Conservation (phyloP, 805 yeast genomes). For the Lipomyces yamanashiensis region DNA sequence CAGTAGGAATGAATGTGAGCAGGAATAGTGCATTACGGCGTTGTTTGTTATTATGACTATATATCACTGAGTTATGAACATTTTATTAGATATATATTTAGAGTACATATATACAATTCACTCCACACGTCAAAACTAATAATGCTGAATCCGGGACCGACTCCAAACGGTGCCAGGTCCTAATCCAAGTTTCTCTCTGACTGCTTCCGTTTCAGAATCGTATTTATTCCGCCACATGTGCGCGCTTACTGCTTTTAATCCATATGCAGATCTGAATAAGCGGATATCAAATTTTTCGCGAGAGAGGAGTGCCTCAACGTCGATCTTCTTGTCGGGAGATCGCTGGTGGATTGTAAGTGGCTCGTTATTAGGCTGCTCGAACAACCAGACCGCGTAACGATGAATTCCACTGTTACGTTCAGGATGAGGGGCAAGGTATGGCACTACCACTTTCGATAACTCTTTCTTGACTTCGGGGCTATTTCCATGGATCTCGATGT, state of each 20-base stretch:
- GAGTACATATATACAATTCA: not conserved
- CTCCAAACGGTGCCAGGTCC: conserved; percentile 70
- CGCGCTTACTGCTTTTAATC: conserved; percentile 82
- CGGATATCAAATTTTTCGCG: conserved; percentile 70
- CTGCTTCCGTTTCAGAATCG: conserved; percentile 72
- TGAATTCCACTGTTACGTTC: conserved; percentile 86
- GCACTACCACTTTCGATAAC: conserved; percentile 54
- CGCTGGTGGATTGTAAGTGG: conserved; percentile 24
- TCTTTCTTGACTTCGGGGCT: conserved; percentile 45
- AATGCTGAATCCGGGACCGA: conserved; percentile 30
- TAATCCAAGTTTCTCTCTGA: conserved; percentile 75
- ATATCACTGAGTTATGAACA: too few relatives aligned
- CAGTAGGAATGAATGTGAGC: not conserved
- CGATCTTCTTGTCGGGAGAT: not conserved
- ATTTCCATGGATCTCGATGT: conserved; percentile 22
- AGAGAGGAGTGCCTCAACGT: conserved; percentile 43
- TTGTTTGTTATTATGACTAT: not conserved
- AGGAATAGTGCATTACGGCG: not conserved
- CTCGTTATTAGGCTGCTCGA: conserved; percentile 61
- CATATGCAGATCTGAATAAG: conserved; percentile 58
- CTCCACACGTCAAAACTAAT: not conserved
- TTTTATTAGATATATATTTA: too few relatives aligned
- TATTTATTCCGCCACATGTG: conserved; percentile 86
- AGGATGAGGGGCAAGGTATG: conserved; percentile 82
- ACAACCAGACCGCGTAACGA: conserved; percentile 87